These are phyloP conservation scores for Solanum habrochaites DNA, from an alignment of 257 asterid genomes.

Conservation along the genomic window DNA sequence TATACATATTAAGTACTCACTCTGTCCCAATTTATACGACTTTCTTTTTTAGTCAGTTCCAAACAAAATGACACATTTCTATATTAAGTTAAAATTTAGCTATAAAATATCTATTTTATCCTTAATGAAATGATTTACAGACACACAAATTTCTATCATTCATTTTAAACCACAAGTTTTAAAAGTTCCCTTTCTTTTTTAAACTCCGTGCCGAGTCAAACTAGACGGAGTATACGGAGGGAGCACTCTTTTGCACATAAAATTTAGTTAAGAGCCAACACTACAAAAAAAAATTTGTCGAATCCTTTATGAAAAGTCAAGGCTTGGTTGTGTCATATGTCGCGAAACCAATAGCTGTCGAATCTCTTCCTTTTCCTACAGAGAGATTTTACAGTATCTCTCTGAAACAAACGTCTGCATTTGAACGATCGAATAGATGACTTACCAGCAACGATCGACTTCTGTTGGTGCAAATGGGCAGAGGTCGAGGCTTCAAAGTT, in stretches of 20 bases:
- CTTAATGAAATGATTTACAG: too few species aligned
- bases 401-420: not conserved
- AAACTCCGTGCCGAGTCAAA: too few species aligned
- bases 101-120: too few species aligned
- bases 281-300: too few species aligned
- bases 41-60: too few species aligned
- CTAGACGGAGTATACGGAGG: too few species aligned
- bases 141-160: too few species aligned
- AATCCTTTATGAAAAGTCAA: slow-evolving; percentile 26
- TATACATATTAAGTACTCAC: not conserved
- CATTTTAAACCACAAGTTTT: too few species aligned
- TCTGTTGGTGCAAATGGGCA: not conserved
- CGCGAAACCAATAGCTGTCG: slow-evolving; percentile 58
- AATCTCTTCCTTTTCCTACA: not conserved
- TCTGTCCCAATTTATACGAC: too few species aligned
- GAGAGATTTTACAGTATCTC: not conserved
- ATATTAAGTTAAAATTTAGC: too few species aligned
- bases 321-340: slow-evolving; percentile 60
- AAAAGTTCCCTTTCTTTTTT: too few species aligned
- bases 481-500: not conserved
- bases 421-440: not conserved
- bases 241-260: not conserved
- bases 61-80: too few species aligned
- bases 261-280: not conserved
- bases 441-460: not conserved